A percentile compares a stretch with the other conserved stretches of the same genome.
These are phyloP conservation scores for Forsythia viridissima DNA, from an alignment of 257 asterid species.

Conservation along the genomic window DNA sequence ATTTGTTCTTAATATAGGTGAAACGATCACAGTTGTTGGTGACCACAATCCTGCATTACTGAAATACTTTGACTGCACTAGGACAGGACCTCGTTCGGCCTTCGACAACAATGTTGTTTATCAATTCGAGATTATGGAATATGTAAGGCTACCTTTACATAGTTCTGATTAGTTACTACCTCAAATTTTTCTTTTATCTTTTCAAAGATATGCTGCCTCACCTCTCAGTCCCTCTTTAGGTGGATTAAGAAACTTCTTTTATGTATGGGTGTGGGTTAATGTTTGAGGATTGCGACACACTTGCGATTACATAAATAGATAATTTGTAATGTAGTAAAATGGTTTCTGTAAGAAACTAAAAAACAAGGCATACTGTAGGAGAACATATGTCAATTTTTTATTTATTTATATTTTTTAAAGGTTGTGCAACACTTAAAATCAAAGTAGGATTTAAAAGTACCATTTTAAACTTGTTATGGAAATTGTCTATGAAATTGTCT, in stretches of 20 bases:
- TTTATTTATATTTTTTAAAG: conserved; percentile 1
- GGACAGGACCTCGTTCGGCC: conserved; percentile 99
- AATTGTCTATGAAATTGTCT: not conserved
- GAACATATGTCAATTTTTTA: conserved; percentile 7
- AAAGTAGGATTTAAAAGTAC: conserved; percentile 5
- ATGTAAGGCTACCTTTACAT: conserved; percentile 58
- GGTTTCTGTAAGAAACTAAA: conserved; percentile 2
- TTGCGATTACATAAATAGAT: not conserved
- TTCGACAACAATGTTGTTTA: conserved; percentile 91
- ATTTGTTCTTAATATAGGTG: conserved; percentile 57
- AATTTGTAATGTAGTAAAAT: not conserved
- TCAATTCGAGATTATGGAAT: conserved; percentile 98
- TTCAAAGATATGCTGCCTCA: not conserved
- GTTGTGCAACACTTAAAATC: conserved; percentile 10
- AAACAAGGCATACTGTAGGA: not conserved
- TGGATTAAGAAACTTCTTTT: conserved; percentile 12
- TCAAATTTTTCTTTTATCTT: conserved; percentile 10
- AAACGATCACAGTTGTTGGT: conserved; percentile 93
- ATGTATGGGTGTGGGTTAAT: not conserved
- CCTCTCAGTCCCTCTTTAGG: not conserved
- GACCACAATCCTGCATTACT: conserved; percentile 84
- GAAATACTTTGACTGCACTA: conserved; percentile 90
- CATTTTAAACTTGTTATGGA: not conserved
- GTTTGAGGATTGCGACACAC: conserved; percentile 12
- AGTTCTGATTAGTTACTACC: conserved; percentile 15